Conservation (phyloP, 2,329 filamentous ascomycete genomes). For the Dryadomyces quercus-mongolicae region DNA sequence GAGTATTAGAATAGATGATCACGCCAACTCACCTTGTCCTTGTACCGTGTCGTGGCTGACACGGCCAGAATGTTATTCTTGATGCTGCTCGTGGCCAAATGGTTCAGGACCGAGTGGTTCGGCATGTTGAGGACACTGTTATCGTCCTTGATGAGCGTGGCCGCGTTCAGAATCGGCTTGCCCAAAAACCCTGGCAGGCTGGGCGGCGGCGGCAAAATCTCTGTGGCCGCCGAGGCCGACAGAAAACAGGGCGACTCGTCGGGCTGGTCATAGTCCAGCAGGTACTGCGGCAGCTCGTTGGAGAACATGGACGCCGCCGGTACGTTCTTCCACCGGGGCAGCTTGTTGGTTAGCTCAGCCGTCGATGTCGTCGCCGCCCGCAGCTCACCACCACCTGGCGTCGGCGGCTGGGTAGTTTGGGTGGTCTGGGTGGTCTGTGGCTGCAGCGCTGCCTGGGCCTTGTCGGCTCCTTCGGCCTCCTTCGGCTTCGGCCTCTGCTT, state of each 20-base stretch:
- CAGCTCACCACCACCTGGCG: not conserved
- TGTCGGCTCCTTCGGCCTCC: slow-evolving; percentile 8
- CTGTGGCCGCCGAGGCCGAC: slow-evolving; percentile 61
- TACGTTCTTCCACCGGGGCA: slow-evolving; percentile 41
- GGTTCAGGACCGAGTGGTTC: slow-evolving; percentile 93
- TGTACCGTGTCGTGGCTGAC: slow-evolving; percentile 94
- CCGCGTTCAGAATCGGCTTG: slow-evolving; percentile 88
- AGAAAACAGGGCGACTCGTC: slow-evolving; percentile 67
- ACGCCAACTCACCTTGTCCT: slow-evolving; percentile 66
- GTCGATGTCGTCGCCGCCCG: slow-evolving; percentile 3
- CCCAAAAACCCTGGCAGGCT: slow-evolving; percentile 80
- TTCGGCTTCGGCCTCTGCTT: no score
- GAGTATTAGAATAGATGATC: not conserved
- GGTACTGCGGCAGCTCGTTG: slow-evolving; percentile 66
- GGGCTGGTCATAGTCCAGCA: slow-evolving; percentile 74
- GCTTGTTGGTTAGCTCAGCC: slow-evolving; percentile 15
- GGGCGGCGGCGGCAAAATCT: slow-evolving; percentile 72
- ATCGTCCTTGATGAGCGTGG: slow-evolving; percentile 90
- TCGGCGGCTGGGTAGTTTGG: not conserved
- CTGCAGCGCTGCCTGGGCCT: not conserved
- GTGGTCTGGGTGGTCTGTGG: not conserved
- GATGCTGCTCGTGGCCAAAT: slow-evolving; percentile 94
- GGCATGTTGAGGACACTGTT: slow-evolving; percentile 95
- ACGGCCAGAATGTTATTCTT: slow-evolving; percentile 93
- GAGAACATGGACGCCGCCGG: slow-evolving; percentile 52